Conservation (phyloP, 306 rosid species). For the Spatholobus suberectus region DNA sequence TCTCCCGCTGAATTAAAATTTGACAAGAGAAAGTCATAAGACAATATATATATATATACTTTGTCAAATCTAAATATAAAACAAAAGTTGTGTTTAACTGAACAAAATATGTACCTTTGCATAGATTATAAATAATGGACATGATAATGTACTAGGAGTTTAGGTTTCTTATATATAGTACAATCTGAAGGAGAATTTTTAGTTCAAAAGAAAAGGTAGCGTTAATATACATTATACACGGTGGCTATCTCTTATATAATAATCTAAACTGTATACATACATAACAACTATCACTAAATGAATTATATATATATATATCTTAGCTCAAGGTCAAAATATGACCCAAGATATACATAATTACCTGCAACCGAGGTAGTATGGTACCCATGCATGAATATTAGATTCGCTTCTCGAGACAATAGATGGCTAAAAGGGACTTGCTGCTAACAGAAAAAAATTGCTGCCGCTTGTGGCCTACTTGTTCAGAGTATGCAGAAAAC, state of each 20-base stretch:
- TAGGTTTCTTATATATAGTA: slow-evolving; percentile 12
- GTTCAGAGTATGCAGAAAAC: slow-evolving; percentile 36
- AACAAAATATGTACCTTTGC: background rate
- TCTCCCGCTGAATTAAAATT: background rate
- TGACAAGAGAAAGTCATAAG: background rate
- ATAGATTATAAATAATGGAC: background rate
- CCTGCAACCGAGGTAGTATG: slow-evolving; percentile 11
- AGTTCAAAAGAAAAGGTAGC: background rate
- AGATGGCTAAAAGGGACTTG: background rate
- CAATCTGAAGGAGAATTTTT: slow-evolving; percentile 10
- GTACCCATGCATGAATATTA: slow-evolving; percentile 14
- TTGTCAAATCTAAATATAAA: background rate
- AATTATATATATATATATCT: slow-evolving; percentile 1
- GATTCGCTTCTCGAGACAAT: background rate
- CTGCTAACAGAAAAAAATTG: slow-evolving; percentile 33
- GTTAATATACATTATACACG: slow-evolving; percentile 2
- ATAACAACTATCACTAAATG: slow-evolving; percentile 1
- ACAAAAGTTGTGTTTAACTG: background rate
- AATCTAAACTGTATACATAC: background rate
- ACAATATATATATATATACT: no score
- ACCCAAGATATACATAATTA: slow-evolving; percentile 6
- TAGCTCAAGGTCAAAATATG: background rate
- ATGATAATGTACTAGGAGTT: background rate
- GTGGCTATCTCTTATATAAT: background rate
- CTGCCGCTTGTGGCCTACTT: slow-evolving; percentile 21